Evolutionary conservation across 768 basidiomycete genomes (phyloP).

Genomic region (Mycena rosella): DNA sequence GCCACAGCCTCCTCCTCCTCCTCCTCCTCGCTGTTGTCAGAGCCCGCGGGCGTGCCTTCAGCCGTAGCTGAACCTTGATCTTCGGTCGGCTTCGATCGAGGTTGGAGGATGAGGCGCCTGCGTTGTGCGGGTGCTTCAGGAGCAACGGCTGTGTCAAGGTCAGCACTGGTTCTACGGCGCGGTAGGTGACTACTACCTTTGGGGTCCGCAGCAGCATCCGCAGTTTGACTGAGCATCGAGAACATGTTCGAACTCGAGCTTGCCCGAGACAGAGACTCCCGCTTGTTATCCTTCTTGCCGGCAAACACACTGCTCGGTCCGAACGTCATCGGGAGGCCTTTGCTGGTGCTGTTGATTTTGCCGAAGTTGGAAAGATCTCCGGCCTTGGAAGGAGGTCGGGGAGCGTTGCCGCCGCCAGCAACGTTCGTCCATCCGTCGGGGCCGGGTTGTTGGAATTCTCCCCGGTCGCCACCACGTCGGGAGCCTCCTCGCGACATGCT

Average conservation of each 20-base stretch:
- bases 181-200: constrained; percentile 63
- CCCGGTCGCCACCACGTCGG: constrained; percentile 83
- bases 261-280: constrained; percentile 84
- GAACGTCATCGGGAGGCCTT: constrained; percentile 75
- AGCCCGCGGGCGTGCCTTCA: constrained; percentile 60
- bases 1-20: constrained; percentile 59
- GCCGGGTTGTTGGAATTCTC: constrained; percentile 67
- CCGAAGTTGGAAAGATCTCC: constrained; percentile 92
- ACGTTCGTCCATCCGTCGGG: constrained; percentile 90
- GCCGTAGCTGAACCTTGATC: constrained; percentile 50
- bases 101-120: constrained; percentile 79
- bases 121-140: constrained; percentile 69
- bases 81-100: constrained; percentile 77
- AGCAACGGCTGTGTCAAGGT: constrained; percentile 58
- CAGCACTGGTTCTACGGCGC: constrained; percentile 65
- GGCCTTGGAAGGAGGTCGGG: constrained; percentile 78
- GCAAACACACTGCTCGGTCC: constrained; percentile 90
- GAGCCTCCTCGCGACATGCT: constrained; percentile 94
- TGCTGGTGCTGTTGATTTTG: constrained; percentile 91
- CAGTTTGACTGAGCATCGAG: constrained; percentile 79
- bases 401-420: constrained; percentile 59
- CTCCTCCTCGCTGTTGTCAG: constrained; percentile 64
- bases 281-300: constrained; percentile 74
- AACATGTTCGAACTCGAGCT: constrained; percentile 90
- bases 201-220: constrained; percentile 67